Percentiles rank a stretch among this genome's conserved stretches.
Conservation (phyloP, 192 early-diverging fungal genomes). For the Coemansia sp. region DNA sequence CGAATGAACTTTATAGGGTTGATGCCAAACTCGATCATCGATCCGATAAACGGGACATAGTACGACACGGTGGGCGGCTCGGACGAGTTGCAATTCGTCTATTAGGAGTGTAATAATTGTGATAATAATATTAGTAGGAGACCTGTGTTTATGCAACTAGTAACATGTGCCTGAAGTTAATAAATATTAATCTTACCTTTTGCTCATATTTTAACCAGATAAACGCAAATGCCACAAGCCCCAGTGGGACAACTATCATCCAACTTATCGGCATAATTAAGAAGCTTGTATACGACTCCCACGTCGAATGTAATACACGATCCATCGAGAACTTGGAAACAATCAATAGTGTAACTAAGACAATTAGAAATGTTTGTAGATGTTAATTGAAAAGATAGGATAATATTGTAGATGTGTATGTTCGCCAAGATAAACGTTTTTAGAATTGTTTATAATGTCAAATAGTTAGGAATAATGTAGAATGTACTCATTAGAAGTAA, state of each 20-base stretch:
- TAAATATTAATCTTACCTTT: conserved; percentile 1
- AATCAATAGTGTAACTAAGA: no score
- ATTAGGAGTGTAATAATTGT: neutral
- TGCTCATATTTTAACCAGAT: conserved; percentile 55
- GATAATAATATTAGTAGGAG: neutral
- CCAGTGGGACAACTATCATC: neutral
- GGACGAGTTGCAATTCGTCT: conserved; percentile 48
- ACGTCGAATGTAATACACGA: neutral
- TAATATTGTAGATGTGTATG: neutral
- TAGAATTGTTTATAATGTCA: neutral
- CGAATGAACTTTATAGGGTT: conserved; percentile 86
- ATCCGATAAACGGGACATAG: conserved; percentile 86
- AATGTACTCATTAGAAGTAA: neutral
- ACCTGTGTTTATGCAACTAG: neutral
- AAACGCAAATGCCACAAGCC: conserved; percentile 26
- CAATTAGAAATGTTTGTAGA: neutral
- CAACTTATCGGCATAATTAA: neutral
- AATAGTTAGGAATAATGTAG: neutral
- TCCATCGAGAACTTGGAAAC: neutral
- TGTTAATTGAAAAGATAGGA: neutral
- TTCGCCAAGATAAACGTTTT: neutral
- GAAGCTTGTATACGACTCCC: neutral
- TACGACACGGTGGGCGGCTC: conserved; percentile 73
- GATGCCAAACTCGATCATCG: conserved; percentile 83
- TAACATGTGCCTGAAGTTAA: neutral